phyloP scores from a whole-genome alignment of 768 basidiomycete species.

The Gloeostereum incarnatum region DNA sequence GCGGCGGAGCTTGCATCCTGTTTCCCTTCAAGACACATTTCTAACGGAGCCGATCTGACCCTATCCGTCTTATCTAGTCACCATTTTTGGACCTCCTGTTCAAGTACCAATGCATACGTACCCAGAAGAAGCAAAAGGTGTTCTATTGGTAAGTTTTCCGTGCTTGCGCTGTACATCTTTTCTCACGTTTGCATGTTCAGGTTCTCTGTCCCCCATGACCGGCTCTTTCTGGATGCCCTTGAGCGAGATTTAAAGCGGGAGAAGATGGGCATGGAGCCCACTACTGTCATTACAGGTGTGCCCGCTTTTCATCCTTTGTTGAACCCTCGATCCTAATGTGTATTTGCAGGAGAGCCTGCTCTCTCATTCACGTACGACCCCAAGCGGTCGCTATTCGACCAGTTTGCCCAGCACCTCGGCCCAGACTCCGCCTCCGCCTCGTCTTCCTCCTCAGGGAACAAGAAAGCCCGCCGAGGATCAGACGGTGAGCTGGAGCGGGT shows the following conservation, averaged over 20 bases:
- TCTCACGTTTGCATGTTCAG: too few species aligned
- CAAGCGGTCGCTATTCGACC: constrained; percentile 55
- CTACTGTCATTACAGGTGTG: constrained; percentile 55
- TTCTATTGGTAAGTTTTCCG: constrained; percentile 75
- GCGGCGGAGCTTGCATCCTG: too few species aligned
- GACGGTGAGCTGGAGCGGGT: constrained; percentile 6
- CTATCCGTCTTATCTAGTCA: constrained; percentile 41
- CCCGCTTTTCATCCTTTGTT: too few species aligned
- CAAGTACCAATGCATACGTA: constrained; percentile 95
- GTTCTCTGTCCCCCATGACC: constrained; percentile 96
- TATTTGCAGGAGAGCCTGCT: too few species aligned
- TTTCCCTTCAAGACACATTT: too few species aligned
- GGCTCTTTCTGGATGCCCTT: constrained; percentile 92
- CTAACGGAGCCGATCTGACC: too few species aligned
- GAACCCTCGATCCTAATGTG: too few species aligned
- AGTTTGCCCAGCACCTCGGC: constrained; percentile 40
- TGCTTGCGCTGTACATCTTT: constrained; percentile 3
- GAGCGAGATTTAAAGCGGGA: constrained; percentile 95
- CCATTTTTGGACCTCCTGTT: constrained; percentile 90
- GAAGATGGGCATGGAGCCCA: constrained; percentile 82
- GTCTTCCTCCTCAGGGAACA: not conserved
- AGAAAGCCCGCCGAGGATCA: constrained; percentile 1
- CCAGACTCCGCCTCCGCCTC: constrained; percentile 13
- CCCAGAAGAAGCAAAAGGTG: constrained; percentile 99
- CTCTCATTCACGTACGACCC: constrained; percentile 61